Base-by-base conservation (phyloP, 2,329 filamentous ascomycete genomes). In the Colletotrichum sp. region DNA sequence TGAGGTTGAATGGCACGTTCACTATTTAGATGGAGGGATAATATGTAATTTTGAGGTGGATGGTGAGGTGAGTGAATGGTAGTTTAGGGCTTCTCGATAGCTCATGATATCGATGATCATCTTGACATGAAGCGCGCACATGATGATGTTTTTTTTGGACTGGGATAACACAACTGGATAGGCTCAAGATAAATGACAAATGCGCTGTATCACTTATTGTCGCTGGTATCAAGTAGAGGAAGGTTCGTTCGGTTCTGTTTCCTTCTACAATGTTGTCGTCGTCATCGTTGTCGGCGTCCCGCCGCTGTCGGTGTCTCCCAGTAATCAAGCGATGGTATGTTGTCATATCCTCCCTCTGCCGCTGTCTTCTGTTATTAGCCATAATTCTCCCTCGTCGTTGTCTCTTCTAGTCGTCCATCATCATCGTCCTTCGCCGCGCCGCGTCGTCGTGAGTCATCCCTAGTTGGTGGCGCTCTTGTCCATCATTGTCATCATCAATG, bases 1-100 rank as follows among this genome's bases (percentile, higher is more conserved):
- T 69, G 32, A 85, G 85, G 30, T 80, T 90, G 59, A 80, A 82
- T 55, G 86, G 85, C 8, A 82, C 79, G 12, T 78, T 90, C 18
- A 63, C 30, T 15, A 36, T 63, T 36, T 52, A 52, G 44, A 52
- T 0, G 4, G 6, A 21, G 1, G 6, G n/a, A 21, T 52, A 52
- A 52, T 52, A 13, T 21, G n/a, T 52, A 21, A 21, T 52, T 8
- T 6, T 24, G n/a, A 62, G 26, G 26, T 28, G 26, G 26, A 28
- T 28, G 26, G 26, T 28, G 26, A 28, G 26, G 26, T 28, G 26
- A 28, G 2, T 28, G 26, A 28, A 21, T 21, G 57, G 13, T 4
- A 21, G 44, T 10, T 21, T 5, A 21, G 2, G 6, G n/a, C n/a
- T 52, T 21, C 3, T 13, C 6, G 10, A 49, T 49, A 8, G 44